Evolutionary conservation across 2,329 filamentous ascomycete species (phyloP).

Genomic region (Fusarium cyanostomum): DNA sequence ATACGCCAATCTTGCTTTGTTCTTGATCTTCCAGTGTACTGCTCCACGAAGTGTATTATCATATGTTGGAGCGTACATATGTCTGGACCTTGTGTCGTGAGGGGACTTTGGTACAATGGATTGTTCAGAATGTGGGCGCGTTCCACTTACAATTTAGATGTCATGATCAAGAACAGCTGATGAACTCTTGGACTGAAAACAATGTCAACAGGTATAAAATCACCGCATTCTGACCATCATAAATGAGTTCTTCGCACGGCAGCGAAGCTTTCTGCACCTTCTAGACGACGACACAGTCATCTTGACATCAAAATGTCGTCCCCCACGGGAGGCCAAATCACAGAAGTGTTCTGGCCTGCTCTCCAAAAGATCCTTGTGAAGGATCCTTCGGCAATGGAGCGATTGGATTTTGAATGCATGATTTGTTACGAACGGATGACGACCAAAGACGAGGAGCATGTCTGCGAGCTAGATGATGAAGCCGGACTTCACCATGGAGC

Average conservation of each 20-base stretch:
- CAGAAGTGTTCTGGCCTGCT: not conserved
- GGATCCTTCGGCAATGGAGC: not conserved
- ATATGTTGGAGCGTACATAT: not conserved
- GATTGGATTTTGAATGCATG: conserved; percentile 1
- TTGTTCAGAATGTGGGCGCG: not conserved
- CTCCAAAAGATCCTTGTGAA: not conserved
- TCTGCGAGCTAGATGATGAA: not conserved
- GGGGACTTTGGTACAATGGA: not conserved
- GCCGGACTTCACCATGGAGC: not conserved
- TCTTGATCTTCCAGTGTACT: too few relatives aligned
- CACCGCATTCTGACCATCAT: not conserved
- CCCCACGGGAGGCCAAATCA: not conserved
- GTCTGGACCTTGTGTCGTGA: too few relatives aligned
- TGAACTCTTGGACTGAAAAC: too few relatives aligned
- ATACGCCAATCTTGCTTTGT: too few relatives aligned
- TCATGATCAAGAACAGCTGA: not conserved
- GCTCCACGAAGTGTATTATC: too few relatives aligned
- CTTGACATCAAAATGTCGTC: not conserved
- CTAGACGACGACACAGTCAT: not conserved
- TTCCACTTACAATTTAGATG: not conserved
- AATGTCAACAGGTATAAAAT: not conserved
- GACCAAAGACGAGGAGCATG: not conserved
- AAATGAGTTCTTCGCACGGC: not conserved
- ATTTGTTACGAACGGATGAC: conserved; percentile 14
- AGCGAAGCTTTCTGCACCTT: not conserved